phyloP scores from a whole-genome alignment of 345 rosid genomes.

The Boechera stricta region DNA sequence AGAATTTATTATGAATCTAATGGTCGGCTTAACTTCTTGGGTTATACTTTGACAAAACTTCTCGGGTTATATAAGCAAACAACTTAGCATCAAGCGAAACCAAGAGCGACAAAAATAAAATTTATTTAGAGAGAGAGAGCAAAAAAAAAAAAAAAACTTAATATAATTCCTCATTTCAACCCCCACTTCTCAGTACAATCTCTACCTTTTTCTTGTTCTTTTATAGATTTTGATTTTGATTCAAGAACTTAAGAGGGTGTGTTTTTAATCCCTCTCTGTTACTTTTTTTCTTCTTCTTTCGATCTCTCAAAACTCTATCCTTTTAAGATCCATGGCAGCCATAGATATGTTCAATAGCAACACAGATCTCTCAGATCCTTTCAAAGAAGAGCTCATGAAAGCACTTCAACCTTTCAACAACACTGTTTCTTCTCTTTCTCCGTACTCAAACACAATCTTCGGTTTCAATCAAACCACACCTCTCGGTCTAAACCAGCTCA shows the following conservation, averaged over 20 bases:
- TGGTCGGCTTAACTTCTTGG: conserved; percentile 30
- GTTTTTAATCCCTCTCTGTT: conserved; percentile 55
- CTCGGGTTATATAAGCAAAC: conserved; percentile 53
- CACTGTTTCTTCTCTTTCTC: conserved; percentile 48
- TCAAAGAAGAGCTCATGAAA: conserved; percentile 63
- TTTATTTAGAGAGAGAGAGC: conserved; percentile 18
- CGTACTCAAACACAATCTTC: conserved; percentile 40
- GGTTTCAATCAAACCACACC: conserved; percentile 53
- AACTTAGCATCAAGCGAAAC: conserved; percentile 27
- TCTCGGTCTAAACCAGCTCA: conserved; percentile 67
- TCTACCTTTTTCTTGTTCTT: conserved; percentile 36
- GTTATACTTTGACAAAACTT: conserved; percentile 36
- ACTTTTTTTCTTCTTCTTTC: background rate
- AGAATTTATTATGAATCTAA: background rate
- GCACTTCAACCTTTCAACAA: conserved; percentile 64
- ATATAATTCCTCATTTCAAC: conserved; percentile 6
- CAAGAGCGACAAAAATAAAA: conserved; percentile 48
- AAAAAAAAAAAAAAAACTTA: background rate
- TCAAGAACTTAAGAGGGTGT: conserved; percentile 51
- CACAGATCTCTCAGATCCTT: conserved; percentile 57
- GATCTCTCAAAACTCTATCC: conserved; percentile 34
- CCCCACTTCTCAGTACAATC: conserved; percentile 23
- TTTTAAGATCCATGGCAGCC: conserved; percentile 57
- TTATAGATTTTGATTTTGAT: conserved; percentile 27
- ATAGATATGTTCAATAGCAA: conserved; percentile 54